Evolutionary conservation across 2,329 filamentous ascomycete species (phyloP), one percentile per base, ranked within the genome.

Genomic region (Microsporum ferrugineum): DNA sequence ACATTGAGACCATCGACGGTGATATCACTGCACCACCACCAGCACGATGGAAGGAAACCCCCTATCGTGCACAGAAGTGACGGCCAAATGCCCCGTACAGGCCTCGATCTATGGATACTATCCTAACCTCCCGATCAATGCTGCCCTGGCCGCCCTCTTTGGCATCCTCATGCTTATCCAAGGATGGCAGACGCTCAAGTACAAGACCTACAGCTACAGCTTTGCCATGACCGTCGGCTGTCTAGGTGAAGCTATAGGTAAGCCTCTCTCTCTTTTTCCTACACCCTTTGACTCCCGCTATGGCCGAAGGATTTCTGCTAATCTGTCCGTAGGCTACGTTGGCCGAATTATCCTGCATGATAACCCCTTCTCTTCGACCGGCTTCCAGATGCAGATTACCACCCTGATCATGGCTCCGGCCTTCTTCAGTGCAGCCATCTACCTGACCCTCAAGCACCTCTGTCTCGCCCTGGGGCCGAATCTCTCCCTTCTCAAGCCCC

Each of bases 191-290:
- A 82, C 5, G 80, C 81, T 6, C 70, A 80, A 72, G 57, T 80
- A 78, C 68, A 77, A 76, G 61, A 82, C 82, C 64, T 84, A 80
- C 78, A 81, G 80, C 5, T 83, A 80, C 68, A 76, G 78, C 71
- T 69, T 78, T 38, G 80, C 78, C 0, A 73, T 83, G 63, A 66
- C 71, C 5, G 63, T 78, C 1, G 82, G 80, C 8, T 75, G 79
- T 5, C 63, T 79, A 2, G 76, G 80, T 57, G 82, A 84, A 43
- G 57, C 38, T 8, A 58, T 58, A 3, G 57, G 57, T 58, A 23
- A 23, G 17, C 17, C 2, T n/a, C 12, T 43, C 39, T 43, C 14
- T 12, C 12, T 5, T n/a, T 5, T 17, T 5, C 1, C 17, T n/a
- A 2, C 14, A 23, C 17, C 17, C 17, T 1, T 23, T 23, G 17